These are phyloP conservation scores for Paxillus rubicundulus DNA, from an alignment of 768 basidiomycete species.

Conservation along the genomic window DNA sequence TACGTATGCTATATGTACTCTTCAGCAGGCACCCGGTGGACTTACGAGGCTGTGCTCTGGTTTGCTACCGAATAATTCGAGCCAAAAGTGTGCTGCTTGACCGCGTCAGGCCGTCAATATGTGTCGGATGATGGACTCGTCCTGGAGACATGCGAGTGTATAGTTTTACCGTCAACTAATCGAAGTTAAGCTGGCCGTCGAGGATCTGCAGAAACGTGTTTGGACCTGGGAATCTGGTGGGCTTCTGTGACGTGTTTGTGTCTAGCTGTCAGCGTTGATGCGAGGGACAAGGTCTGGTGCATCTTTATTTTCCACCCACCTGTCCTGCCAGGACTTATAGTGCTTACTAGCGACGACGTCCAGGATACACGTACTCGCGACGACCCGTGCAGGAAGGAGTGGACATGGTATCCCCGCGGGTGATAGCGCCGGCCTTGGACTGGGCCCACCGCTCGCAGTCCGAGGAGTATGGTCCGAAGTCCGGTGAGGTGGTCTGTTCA, in stretches of 20 bases:
- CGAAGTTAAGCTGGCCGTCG: conserved; percentile 14
- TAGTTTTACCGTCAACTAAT: conserved; percentile 9
- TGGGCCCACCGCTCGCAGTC: conserved; percentile 9
- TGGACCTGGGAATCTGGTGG: conserved; percentile 17
- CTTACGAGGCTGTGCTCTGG: conserved; percentile 6
- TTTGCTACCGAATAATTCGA: conserved; percentile 12
- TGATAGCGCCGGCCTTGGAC: conserved; percentile 9
- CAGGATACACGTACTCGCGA: conserved; percentile 2
- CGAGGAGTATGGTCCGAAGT: conserved; percentile 25
- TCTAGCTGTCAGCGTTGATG: conserved; percentile 20
- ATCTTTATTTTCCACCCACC: conserved; percentile 14
- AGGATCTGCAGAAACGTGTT: conserved; percentile 20
- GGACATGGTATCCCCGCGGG: conserved; percentile 25
- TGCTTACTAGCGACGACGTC: conserved; percentile 10
- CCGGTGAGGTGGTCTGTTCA: background rate
- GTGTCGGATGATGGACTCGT: background rate
- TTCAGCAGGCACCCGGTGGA: conserved; percentile 4
- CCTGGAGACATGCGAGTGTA: background rate
- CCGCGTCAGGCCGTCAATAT: conserved; percentile 1
- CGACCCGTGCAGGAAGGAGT: conserved; percentile 1
- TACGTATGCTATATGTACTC: conserved; percentile 9
- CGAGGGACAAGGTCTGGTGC: conserved; percentile 14
- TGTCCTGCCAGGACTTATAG: background rate
- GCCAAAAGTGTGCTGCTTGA: conserved; percentile 15
- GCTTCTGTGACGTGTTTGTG: conserved; percentile 12